Percentiles rank a stretch among this genome's conserved stretches.
These are phyloP conservation scores for Paramecium octaurelia DNA, from an alignment of 73 alveolate species.

Conservation along the genomic window DNA sequence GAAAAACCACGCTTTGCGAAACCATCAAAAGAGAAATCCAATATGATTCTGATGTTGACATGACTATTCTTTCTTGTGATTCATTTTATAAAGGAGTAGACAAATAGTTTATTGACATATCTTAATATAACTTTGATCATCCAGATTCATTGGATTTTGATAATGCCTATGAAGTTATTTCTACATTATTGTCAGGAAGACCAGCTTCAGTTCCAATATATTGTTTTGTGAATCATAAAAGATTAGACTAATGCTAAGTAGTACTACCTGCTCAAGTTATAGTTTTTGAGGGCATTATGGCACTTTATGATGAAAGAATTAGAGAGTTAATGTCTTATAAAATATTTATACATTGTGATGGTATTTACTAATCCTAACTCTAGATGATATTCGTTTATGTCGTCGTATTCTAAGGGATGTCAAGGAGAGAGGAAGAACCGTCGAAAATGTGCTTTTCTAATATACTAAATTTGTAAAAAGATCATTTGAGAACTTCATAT, in stretches of 20 bases:
- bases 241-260: slow-evolving; percentile 46
- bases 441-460: slow-evolving; percentile 80
- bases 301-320: slow-evolving; percentile 91
- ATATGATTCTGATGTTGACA: slow-evolving; percentile 48
- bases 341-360: slow-evolving; percentile 76
- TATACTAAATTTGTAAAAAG: slow-evolving; percentile 95
- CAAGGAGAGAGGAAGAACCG: slow-evolving; percentile 92
- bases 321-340: slow-evolving; percentile 77
- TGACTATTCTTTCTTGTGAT: slow-evolving; percentile 46
- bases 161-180: slow-evolving; percentile 68
- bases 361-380: slow-evolving; percentile 39
- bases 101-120: slow-evolving; percentile 22
- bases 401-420: slow-evolving; percentile 95
- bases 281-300: slow-evolving; percentile 95
- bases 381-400: slow-evolving; percentile 92
- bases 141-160: slow-evolving; percentile 95
- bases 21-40: slow-evolving; percentile 50
- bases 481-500: slow-evolving; percentile 90
- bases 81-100: slow-evolving; percentile 59
- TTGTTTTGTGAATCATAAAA: slow-evolving; percentile 81
- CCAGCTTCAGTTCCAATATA: slow-evolving; percentile 86
- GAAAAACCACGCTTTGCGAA: slow-evolving; percentile 93
- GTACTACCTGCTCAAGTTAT: slow-evolving; percentile 83
- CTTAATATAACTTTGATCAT: slow-evolving; percentile 83
- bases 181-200: slow-evolving; percentile 73